Evolutionary conservation across 331 rosid species (phyloP), one percentile per base, ranked within the genome.

Genomic region (Malus hybrid): DNA sequence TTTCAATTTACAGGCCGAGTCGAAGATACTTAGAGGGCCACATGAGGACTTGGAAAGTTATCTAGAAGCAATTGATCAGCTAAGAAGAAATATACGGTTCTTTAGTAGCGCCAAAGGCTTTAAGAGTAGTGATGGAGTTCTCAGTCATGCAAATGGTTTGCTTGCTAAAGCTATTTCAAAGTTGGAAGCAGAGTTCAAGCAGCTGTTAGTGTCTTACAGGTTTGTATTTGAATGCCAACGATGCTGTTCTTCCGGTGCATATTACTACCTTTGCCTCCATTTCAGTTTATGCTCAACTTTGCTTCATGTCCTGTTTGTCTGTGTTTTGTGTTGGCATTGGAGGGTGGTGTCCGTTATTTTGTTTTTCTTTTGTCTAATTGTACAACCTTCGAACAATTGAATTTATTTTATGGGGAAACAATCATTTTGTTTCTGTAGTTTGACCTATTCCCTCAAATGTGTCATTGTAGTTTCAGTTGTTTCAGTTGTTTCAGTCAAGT

Each of bases 11-110:
- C 87, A 95, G 99, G 97, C 93, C 2, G 97, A 95, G 89, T 58
- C 80, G 8, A 95, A 88, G 84, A 88, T 95, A 79, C 87, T 86
- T 64, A 86, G 74, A 76, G 99, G 99, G 77, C 99, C 99, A 11
- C 96, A 89, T 82, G 99, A 95, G 84, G 90, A 92, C 84, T 83
- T 95, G 86, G 97, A 92, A 83, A 88, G 87, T 84, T 95, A 95
- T 87, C 91, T 95, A 56, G 88, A 88, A 80, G 93, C 98, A 75
- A 95, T 92, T 63, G 93, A 83, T 29, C 91, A 83, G 76, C 81
- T 95, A 81, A 89, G 97, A 86, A 86, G 87, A 83, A 90, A 87
- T 77, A 90, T 95, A 67, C 87, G 84, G 44, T 95, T 90, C 74
- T 92, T 95, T 82, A 87, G 91, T 57, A 86, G 86, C 81, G 87